phyloP scores from a whole-genome alignment of 495 filamentous ascomycete species.

The Chaetomium tenue region DNA sequence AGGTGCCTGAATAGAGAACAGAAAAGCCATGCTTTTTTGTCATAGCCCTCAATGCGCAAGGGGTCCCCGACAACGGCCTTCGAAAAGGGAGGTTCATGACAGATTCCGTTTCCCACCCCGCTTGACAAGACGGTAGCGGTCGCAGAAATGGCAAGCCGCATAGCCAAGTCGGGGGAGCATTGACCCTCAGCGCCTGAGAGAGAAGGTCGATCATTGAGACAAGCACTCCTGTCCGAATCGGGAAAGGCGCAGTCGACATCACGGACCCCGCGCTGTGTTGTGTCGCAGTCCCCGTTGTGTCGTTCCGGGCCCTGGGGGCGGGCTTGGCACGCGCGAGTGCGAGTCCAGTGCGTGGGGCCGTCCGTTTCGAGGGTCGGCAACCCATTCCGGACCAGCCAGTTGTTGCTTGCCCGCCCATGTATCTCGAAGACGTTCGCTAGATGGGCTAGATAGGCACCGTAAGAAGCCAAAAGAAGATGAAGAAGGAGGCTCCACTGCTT shows the following conservation, averaged over 20 bases:
- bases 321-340: too few species aligned
- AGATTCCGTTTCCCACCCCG: constrained; percentile 4
- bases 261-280: constrained; percentile 19
- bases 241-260: constrained; percentile 24
- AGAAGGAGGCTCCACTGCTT: too few species aligned
- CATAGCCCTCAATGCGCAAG: constrained; percentile 32
- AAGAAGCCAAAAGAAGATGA: background rate
- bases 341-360: constrained; percentile 16
- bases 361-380: background rate
- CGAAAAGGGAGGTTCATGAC: background rate
- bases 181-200: constrained; percentile 24
- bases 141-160: constrained; percentile 16
- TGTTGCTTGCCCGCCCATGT: too few species aligned
- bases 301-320: too few species aligned
- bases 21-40: constrained; percentile 15
- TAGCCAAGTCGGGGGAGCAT: constrained; percentile 24
- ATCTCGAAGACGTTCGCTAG: too few species aligned
- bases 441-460: background rate
- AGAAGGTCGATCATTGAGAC: constrained; percentile 30
- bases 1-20: constrained; percentile 8
- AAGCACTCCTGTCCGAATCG: constrained; percentile 32
- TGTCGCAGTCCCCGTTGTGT: too few species aligned
- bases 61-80: background rate
- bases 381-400: background rate
- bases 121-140: constrained; percentile 15